Evolutionary conservation across 2,329 filamentous ascomycete species (phyloP), one percentile per base, ranked within the genome.

Genomic region (Exophiala sp.): DNA sequence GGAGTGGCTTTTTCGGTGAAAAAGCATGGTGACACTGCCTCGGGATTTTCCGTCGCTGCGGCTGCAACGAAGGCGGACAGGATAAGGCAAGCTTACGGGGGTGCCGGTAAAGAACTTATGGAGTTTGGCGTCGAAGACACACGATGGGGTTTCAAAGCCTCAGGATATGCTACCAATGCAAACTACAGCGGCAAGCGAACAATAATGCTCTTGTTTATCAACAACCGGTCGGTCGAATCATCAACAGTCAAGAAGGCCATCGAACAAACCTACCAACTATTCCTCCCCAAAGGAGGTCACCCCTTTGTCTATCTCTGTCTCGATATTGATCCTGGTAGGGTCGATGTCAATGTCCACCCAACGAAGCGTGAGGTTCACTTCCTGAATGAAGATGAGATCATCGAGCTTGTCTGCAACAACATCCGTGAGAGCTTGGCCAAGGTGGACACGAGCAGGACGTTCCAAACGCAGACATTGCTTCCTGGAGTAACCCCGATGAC

Each of bases 291-390:
- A 71, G 90, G 89, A 33, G 90, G 91, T 1, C 94, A 96, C 66
- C 94, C 94, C 0, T 99, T 97, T 68, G 78, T 92, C 53, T 99
- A 99, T 66, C 78, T 99, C 21, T 94, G 87, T 66, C 79, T 99
- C 2, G 88, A 96, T 55, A 95, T 99, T 53, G 91, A 97, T 63
- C 92, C 94, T 1, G 84, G 87, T 21, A 81, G 92, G 49, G 90
- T 99, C 3, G 94, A 99, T 69, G 95, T 99, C 66, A 99, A 99
- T 63, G 88, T 99, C 0, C 94, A 99, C 69, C 94, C 94, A 0
- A 99, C 94, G 0, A 99, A 99, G 70, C 81, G 90, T 47, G 92
- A 99, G 68, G 94, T 99, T 16, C 94, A 97, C 66, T 97, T 99
- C 64, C 78, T 99, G 18, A 96, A 97, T 58, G 94, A 99, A 68